Evolutionary conservation across 108 stramenopile genomes (phyloP).

Genomic region (Aurantiochytrium sp.): DNA sequence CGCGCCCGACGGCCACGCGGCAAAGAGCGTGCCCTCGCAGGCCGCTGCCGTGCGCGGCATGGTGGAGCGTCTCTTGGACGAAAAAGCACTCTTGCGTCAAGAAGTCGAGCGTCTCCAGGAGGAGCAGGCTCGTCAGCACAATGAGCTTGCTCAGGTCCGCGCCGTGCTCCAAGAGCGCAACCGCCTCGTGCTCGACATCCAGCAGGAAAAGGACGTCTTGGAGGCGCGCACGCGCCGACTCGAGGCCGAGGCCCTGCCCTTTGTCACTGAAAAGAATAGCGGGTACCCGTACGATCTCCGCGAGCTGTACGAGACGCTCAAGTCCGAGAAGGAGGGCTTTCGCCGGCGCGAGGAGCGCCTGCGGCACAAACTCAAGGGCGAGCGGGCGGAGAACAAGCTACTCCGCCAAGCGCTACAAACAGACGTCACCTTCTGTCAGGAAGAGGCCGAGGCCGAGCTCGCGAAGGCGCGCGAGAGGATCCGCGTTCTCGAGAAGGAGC

Average conservation of each 20-base stretch:
- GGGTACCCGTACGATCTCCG: neutral
- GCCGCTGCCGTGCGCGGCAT: neutral
- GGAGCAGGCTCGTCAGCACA: neutral
- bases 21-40: neutral
- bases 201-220: conserved; percentile 1
- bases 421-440: neutral
- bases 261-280: neutral
- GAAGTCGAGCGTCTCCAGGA: neutral
- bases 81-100: neutral
- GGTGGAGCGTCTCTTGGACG: neutral
- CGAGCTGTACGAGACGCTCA: neutral
- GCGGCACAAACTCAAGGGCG: neutral
- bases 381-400: neutral
- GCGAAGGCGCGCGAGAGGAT: neutral
- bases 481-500: neutral
- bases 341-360: neutral
- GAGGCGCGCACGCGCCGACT: neutral
- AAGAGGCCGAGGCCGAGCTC: neutral
- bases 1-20: no score
- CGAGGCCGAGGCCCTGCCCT: neutral
- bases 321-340: neutral
- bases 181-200: neutral
- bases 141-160: neutral
- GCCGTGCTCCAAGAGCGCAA: neutral
- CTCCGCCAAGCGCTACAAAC: neutral